These are phyloP conservation scores for Naganishia cerealis DNA, from an alignment of 1,284 basidiomycete species.

Conservation along the genomic window DNA sequence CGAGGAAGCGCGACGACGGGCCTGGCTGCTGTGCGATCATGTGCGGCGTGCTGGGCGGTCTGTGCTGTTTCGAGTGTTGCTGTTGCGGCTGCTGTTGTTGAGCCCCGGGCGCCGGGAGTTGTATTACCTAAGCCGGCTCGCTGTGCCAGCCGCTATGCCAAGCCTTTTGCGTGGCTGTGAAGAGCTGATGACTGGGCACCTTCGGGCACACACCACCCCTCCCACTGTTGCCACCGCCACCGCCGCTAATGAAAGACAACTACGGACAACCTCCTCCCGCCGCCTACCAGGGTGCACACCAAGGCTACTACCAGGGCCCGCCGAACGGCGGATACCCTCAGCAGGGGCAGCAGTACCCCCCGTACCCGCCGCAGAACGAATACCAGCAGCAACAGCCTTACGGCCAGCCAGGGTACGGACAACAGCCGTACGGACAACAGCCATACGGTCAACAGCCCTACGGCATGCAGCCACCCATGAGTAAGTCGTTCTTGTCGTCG, in stretches of 20 bases:
- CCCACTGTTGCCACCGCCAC: not conserved
- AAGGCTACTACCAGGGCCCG: conserved; percentile 16
- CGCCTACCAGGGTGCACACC: conserved; percentile 24
- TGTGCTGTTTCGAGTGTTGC: conserved; percentile 17
- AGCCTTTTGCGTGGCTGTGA: not conserved
- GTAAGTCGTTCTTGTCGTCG: not conserved
- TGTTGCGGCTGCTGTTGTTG: conserved; percentile 15
- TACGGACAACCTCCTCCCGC: conserved; percentile 19
- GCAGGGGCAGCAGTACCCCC: not conserved
- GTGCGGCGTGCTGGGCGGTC: conserved; percentile 20
- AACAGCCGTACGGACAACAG: conserved; percentile 16
- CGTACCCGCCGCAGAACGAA: conserved; percentile 5
- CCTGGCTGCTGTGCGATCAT: conserved; percentile 15
- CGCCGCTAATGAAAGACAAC: conserved; percentile 31
- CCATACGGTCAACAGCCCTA: conserved; percentile 20
- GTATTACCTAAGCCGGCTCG: not conserved
- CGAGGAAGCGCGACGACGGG: conserved; percentile 11
- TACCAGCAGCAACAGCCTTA: conserved; percentile 4
- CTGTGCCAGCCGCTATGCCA: too few species aligned
- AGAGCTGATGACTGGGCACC: conserved; percentile 6
- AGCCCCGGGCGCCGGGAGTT: not conserved
- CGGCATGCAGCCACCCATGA: conserved; percentile 24
- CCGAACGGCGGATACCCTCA: conserved; percentile 9
- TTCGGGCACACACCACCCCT: not conserved
- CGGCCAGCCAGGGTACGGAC: conserved; percentile 21